A percentile compares a stretch with the other conserved stretches of the same genome.
Conservation (phyloP, 768 basidiomycete species). For the Kwoniella heveanensis region DNA sequence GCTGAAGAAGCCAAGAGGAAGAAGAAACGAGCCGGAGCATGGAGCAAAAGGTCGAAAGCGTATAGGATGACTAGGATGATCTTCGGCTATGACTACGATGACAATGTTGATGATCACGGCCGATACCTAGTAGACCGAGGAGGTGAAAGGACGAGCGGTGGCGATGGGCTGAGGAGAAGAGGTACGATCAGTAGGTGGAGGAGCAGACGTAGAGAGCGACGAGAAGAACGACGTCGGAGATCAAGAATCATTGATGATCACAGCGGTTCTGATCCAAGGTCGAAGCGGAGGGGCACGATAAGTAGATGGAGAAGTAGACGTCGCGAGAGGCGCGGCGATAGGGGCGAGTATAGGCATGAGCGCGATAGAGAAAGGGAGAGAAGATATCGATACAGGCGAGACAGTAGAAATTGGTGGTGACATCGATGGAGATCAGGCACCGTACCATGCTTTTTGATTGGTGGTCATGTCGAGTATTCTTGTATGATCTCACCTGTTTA, state of each 20-base stretch:
- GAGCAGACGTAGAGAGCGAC: not conserved
- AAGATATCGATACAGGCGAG: not conserved
- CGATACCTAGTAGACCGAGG: not conserved
- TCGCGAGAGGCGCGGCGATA: not conserved
- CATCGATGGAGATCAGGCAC: no score
- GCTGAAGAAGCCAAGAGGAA: not conserved
- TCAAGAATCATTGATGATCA: not conserved
- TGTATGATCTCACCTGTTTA: no score
- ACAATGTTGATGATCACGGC: not conserved
- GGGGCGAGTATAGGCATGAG: not conserved
- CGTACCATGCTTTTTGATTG: no score
- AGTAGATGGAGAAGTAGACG: not conserved
- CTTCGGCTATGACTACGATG: not conserved
- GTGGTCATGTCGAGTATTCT: no score
- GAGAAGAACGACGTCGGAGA: constrained; percentile 1
- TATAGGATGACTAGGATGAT: constrained; percentile 2
- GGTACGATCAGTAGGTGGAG: not conserved
- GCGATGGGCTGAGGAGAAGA: constrained; percentile 6
- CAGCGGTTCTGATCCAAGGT: not conserved
- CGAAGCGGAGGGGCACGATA: not conserved
- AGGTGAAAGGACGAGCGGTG: constrained; percentile 1
- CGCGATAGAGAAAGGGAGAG: not conserved
- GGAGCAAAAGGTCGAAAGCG: constrained; percentile 1
- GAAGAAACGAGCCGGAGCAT: not conserved
- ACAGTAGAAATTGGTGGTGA: not conserved